Percentiles rank a stretch among this genome's conserved stretches.
phyloP scores from a whole-genome alignment of 805 yeast species.

The Ogataea pignaliae region DNA sequence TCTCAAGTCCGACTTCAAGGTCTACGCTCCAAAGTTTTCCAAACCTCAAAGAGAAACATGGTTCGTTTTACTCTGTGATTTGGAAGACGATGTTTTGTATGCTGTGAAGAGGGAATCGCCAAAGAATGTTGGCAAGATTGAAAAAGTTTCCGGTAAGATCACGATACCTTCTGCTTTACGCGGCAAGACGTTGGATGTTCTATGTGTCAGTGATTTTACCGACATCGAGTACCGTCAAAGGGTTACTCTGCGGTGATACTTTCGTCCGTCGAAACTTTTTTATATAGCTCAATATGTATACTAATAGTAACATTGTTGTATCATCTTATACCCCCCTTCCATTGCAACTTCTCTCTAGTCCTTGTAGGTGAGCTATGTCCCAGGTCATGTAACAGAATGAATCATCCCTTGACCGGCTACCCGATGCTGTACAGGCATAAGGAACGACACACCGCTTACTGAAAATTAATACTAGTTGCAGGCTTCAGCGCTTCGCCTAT shows the following conservation, averaged over 20 bases:
- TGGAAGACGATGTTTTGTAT: slow-evolving; percentile 47
- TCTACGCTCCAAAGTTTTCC: slow-evolving; percentile 78
- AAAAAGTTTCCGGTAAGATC: slow-evolving; percentile 39
- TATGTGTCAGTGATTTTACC: slow-evolving; percentile 63
- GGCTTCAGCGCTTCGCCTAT: no score
- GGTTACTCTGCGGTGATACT: slow-evolving; percentile 2
- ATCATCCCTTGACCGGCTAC: no score
- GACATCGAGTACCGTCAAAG: slow-evolving; percentile 35
- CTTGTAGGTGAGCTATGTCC: no score
- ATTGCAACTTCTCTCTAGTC: no score
- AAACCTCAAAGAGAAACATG: slow-evolving; percentile 91
- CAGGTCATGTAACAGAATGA: no score
- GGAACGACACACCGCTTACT: no score
- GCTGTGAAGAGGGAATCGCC: slow-evolving; percentile 78
- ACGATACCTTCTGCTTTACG: slow-evolving; percentile 45
- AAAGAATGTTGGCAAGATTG: slow-evolving; percentile 28
- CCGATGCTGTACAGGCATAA: no score
- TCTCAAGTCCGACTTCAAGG: slow-evolving; percentile 54
- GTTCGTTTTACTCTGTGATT: slow-evolving; percentile 66
- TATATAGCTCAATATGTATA: no score
- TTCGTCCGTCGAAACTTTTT: neutral
- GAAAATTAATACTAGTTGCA: no score
- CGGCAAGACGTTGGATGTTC: slow-evolving; percentile 42
- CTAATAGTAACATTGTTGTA: no score
- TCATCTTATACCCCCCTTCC: no score